These are phyloP conservation scores for Draba incana DNA, from an alignment of 345 rosid species.

Conservation along the genomic window DNA sequence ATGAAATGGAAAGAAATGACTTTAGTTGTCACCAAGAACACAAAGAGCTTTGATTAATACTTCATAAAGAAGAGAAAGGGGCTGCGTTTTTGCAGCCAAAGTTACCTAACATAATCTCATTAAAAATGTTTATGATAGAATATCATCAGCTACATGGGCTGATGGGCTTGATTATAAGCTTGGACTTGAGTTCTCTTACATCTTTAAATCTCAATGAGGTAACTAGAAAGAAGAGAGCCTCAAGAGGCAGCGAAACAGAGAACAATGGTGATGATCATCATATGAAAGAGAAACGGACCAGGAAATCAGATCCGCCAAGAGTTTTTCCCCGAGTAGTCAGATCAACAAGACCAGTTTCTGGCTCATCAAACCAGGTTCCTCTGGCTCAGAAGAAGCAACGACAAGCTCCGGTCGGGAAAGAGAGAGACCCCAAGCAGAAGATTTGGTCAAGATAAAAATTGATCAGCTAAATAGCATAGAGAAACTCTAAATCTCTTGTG, in stretches of 20 bases:
- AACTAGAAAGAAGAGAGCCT: slow-evolving; percentile 62
- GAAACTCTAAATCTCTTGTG: slow-evolving; percentile 7
- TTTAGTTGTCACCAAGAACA: no score
- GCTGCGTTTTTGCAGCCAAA: no score
- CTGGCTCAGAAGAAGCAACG: slow-evolving; percentile 57
- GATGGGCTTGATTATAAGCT: no score
- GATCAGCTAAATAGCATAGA: slow-evolving; percentile 2
- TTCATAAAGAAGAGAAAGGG: no score
- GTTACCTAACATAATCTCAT: no score
- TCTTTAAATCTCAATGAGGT: slow-evolving; percentile 43
- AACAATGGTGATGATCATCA: slow-evolving; percentile 49
- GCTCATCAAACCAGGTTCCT: slow-evolving; percentile 40
- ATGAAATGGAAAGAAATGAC: no score
- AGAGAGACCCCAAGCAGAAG: slow-evolving; percentile 72
- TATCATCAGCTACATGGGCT: no score
- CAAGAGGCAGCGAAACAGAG: slow-evolving; percentile 80
- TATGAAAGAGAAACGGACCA: slow-evolving; percentile 54
- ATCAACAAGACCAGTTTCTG: slow-evolving; percentile 51
- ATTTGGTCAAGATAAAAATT: slow-evolving; percentile 65
- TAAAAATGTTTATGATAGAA: no score
- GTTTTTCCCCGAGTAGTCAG: slow-evolving; percentile 51
- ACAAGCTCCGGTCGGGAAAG: slow-evolving; percentile 54
- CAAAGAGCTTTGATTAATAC: no score
- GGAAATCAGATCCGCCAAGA: slow-evolving; percentile 86
- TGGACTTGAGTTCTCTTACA: no score